phyloP scores from a whole-genome alignment of 192 early-diverging fungal species.

The Linnemannia exigua region DNA sequence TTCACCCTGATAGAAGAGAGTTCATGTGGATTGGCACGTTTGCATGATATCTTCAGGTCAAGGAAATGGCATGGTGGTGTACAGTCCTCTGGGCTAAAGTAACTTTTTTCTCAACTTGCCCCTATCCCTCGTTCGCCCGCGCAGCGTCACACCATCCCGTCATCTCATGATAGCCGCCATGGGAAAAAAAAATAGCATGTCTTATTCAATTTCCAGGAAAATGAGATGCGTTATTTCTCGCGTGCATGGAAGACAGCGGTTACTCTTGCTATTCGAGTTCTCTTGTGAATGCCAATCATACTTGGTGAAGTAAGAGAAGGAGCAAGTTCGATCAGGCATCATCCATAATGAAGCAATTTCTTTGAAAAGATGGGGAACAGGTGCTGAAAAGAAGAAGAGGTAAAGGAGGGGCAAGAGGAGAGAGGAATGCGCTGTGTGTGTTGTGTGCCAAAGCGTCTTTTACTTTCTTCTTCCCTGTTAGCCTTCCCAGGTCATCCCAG shows the following conservation, averaged over 20 bases:
- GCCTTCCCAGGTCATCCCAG: constrained; percentile 8
- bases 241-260: background rate
- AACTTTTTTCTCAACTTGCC: background rate
- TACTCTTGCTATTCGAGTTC: background rate
- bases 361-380: background rate
- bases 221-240: background rate
- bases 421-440: background rate
- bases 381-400: background rate
- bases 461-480: background rate
- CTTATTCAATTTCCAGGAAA: background rate
- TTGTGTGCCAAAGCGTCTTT: background rate
- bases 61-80: background rate
- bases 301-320: background rate
- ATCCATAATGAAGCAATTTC: background rate
- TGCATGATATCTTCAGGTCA: background rate
- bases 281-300: background rate
- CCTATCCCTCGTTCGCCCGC: background rate
- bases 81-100: background rate
- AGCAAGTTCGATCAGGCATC: background rate
- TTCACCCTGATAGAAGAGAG: background rate
- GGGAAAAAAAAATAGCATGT: constrained; percentile 1
- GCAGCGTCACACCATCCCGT: background rate
- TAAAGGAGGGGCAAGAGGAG: background rate
- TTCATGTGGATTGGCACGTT: constrained; percentile 6
- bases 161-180: background rate